These are phyloP conservation scores for Laguncularia racemosa DNA, from an alignment of 345 rosid genomes.

Conservation along the genomic window DNA sequence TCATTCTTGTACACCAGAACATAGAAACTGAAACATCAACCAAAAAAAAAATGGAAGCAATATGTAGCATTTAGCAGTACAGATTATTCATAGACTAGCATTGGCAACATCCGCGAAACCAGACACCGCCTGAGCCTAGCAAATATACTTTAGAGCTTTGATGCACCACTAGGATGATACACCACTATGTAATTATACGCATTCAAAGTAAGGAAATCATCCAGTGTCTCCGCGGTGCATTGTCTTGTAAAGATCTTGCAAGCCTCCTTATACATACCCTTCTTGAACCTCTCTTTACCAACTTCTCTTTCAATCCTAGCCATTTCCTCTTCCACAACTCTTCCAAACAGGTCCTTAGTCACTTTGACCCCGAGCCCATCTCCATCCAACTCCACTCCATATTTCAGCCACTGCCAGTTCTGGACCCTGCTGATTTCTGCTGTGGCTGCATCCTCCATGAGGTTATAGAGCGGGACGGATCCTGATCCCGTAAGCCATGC, in stretches of 20 bases:
- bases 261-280: slow-evolving; percentile 74
- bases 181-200: slow-evolving; percentile 61
- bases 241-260: slow-evolving; percentile 64
- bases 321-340: slow-evolving; percentile 91
- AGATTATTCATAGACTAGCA: background rate
- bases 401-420: slow-evolving; percentile 93
- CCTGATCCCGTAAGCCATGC: slow-evolving; percentile 92
- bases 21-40: no score
- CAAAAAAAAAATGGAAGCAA: no score
- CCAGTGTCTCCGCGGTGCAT: slow-evolving; percentile 50
- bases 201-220: slow-evolving; percentile 80
- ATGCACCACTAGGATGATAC: slow-evolving; percentile 37
- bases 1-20: no score
- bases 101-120: no score
- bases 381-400: slow-evolving; percentile 68
- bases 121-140: background rate
- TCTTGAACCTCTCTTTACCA: slow-evolving; percentile 69
- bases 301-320: slow-evolving; percentile 73
- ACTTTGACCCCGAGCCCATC: slow-evolving; percentile 70
- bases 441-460: slow-evolving; percentile 96
- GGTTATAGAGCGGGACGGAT: slow-evolving; percentile 86
- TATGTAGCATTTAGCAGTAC: background rate
- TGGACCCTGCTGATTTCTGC: slow-evolving; percentile 94
- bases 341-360: slow-evolving; percentile 53
- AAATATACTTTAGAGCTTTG: slow-evolving; percentile 40